Evolutionary conservation across 345 rosid genomes (phyloP).

Genomic region (Anastatica hierochuntica): DNA sequence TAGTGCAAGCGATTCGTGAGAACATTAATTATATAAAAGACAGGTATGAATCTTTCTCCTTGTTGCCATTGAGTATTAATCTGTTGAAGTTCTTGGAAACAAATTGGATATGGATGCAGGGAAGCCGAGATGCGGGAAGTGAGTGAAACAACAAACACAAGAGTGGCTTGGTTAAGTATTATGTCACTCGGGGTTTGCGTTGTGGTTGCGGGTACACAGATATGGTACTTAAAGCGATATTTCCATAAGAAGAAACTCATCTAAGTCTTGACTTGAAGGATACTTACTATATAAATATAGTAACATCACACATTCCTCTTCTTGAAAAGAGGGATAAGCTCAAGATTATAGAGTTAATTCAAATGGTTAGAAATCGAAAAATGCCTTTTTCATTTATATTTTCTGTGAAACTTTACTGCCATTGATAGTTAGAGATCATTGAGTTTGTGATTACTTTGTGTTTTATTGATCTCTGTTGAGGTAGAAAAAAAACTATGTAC

Average conservation of each 20-base stretch:
- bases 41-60: conserved; percentile 33
- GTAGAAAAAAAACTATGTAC: too few relatives aligned
- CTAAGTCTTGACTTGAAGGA: conserved; percentile 21
- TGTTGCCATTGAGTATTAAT: background rate
- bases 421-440: conserved; percentile 18
- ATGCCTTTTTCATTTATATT: too few relatives aligned
- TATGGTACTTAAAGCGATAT: conserved; percentile 50
- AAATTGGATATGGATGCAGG: conserved; percentile 17
- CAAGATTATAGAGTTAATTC: conserved; percentile 18
- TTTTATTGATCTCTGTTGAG: conserved; percentile 8
- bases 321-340: conserved; percentile 13
- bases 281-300: conserved; percentile 13
- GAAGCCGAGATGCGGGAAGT: conserved; percentile 68
- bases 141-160: conserved; percentile 56
- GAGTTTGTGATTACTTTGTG: conserved; percentile 18
- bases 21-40: conserved; percentile 47
- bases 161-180: conserved; percentile 76
- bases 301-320: conserved; percentile 14
- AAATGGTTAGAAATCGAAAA: conserved; percentile 10
- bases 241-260: conserved; percentile 74
- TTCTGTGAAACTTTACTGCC: background rate
- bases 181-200: conserved; percentile 67
- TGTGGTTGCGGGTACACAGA: conserved; percentile 42
- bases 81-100: conserved; percentile 16
- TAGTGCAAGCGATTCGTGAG: conserved; percentile 52